Conservation (phyloP, 176 grass and related monocot species). For the Typha latifolia region DNA sequence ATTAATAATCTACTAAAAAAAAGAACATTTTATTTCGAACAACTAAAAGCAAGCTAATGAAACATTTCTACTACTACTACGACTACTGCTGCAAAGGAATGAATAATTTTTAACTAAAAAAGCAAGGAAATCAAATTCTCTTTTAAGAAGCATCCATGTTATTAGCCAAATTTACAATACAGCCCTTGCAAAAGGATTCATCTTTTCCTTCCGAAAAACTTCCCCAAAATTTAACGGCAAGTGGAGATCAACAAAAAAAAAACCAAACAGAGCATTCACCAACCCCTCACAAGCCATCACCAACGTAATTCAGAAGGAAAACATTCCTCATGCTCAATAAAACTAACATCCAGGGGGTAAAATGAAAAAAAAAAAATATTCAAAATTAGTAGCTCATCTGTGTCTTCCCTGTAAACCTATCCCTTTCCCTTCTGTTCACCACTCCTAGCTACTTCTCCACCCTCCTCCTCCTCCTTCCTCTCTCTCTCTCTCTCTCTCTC, state of each 20-base stretch:
- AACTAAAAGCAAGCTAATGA: too few species aligned
- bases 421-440: constrained; percentile 1
- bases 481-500: too few species aligned
- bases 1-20: too few species aligned
- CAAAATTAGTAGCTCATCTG: constrained; percentile 17
- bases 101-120: too few species aligned
- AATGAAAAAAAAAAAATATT: not conserved
- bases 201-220: constrained; percentile 27
- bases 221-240: constrained; percentile 47
- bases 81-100: too few species aligned
- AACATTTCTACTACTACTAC: too few species aligned
- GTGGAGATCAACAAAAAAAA: constrained; percentile 18
- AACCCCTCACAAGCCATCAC: constrained; percentile 35
- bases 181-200: not conserved
- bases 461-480: not conserved
- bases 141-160: not conserved
- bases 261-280: not conserved
- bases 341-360: not conserved
- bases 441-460: not conserved
- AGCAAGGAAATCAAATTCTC: too few species aligned
- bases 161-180: not conserved
- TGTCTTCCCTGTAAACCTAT: not conserved
- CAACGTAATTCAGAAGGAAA: constrained; percentile 37
- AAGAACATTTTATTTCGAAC: too few species aligned
- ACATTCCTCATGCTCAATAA: constrained; percentile 5